Evolutionary conservation across 2,329 filamentous ascomycete genomes (phyloP).

Genomic region (Talaromyces rugulosus): DNA sequence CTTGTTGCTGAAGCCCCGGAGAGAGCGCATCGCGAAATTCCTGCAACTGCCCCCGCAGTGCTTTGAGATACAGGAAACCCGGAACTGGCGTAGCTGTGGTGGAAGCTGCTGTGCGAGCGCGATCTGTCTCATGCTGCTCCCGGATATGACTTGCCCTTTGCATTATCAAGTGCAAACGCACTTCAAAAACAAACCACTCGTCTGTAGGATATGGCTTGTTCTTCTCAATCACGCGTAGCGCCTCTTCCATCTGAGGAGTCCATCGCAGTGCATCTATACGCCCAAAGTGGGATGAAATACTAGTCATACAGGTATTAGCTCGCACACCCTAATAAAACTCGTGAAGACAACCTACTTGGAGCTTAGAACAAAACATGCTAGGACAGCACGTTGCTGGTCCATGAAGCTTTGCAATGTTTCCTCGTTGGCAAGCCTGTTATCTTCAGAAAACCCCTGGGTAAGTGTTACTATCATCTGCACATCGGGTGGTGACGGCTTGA

Average conservation of each 20-base stretch:
- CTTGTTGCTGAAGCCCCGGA: slow-evolving; percentile 16
- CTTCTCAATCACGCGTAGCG: slow-evolving; percentile 24
- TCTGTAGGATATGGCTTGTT: slow-evolving; percentile 26
- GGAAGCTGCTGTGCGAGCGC: slow-evolving; percentile 8
- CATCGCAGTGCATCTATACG: slow-evolving; percentile 32
- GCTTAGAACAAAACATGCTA: slow-evolving; percentile 28
- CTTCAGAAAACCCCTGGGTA: slow-evolving; percentile 21
- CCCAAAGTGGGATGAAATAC: slow-evolving; percentile 32
- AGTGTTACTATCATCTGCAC: slow-evolving; percentile 27
- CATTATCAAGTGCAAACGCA: slow-evolving; percentile 33
- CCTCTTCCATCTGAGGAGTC: slow-evolving; percentile 37
- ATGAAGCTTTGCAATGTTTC: slow-evolving; percentile 16
- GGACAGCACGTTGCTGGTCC: slow-evolving; percentile 24
- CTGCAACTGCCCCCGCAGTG: slow-evolving; percentile 26
- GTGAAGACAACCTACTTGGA: slow-evolving; percentile 19
- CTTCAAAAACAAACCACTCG: slow-evolving; percentile 28
- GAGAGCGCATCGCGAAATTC: slow-evolving; percentile 26
- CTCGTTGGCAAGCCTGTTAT: slow-evolving; percentile 9
- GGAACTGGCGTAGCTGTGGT: neutral
- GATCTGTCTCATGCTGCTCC: slow-evolving; percentile 23
- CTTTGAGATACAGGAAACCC: slow-evolving; percentile 24
- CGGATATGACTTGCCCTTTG: slow-evolving; percentile 27
- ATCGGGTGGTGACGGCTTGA: slow-evolving; percentile 27
- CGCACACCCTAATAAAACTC: neutral
- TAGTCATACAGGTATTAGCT: slow-evolving; percentile 16